Base-by-base conservation (phyloP, 306 rosid genomes). In the Biancaea sappan region DNA sequence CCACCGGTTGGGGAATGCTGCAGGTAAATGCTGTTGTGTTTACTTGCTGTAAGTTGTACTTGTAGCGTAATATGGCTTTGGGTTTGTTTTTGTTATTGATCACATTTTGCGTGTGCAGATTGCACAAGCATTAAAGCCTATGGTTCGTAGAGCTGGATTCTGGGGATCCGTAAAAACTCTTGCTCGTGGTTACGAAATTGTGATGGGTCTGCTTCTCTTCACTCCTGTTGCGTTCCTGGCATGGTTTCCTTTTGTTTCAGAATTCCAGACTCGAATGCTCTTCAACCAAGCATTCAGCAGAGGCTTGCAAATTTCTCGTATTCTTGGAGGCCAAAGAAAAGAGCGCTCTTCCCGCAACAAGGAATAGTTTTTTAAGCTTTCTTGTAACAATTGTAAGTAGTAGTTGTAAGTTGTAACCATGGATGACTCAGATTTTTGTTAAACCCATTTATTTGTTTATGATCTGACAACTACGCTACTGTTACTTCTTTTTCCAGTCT, bases 1-100 rank as follows among this genome's bases (percentile, higher is more conserved):
- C 98, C 18, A 91, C 98, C 41, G 98, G 98, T 57, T 94, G 98
- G 98, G 98, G 98, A 41, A 84, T 94, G 85, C 90, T 94, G 82
- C 84, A 88, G 95, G 98, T 94, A 51, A 76, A 86, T 22, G 43
- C 44, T n/a, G 57, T 22, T 67, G 60, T 60, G 43, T n/a, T n/a
- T 52, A 40, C 32, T n/a, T 29, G 25, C 48, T 62, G 21, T 8
- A 6, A 4, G 22, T 26, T 2, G 31, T 13, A 10, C 35, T 13
- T 24, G 25, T 18, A 8, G 7, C n/a, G 16, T 2, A 8, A 59
- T 16, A 6, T 0, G 38, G 3, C 2, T 43, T 21, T n/a, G 35
- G 47, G 10, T 46, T 68, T 80, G 22, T 14, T 13, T 24, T 12
- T 0, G 13, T n/a, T 15, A 13, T 66, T 54, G 46, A 21, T 66